Evolutionary conservation across 108 stramenopile species (phyloP).

Genomic region (Heterococcus sp.): DNA sequence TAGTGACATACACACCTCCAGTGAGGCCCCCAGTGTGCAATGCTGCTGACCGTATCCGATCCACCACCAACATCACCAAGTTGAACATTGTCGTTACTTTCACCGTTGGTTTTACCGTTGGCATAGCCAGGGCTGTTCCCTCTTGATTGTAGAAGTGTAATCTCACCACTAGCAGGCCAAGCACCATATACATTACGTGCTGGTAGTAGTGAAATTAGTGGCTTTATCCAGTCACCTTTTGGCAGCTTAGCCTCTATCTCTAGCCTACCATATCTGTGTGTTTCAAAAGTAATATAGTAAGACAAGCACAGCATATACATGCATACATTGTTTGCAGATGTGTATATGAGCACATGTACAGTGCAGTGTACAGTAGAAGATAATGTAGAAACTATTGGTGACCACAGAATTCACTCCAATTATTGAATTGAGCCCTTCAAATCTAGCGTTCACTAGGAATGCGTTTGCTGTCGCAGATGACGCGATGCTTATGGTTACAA

Average conservation of each 20-base stretch:
- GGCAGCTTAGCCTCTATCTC: slow-evolving; percentile 37
- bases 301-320: too few species aligned
- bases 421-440: too few species aligned
- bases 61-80: neutral
- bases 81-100: too few species aligned
- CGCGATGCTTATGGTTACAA: too few species aligned
- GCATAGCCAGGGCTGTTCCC: slow-evolving; percentile 44
- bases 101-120: neutral
- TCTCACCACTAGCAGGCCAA: slow-evolving; percentile 58
- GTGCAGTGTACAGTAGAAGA: too few species aligned
- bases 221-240: slow-evolving; percentile 30
- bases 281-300: too few species aligned
- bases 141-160: slow-evolving; percentile 62
- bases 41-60: neutral
- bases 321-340: too few species aligned
- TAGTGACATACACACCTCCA: neutral
- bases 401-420: too few species aligned
- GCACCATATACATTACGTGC: slow-evolving; percentile 44
- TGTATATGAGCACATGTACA: too few species aligned
- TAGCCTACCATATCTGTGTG: slow-evolving; percentile 5
- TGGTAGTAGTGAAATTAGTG: slow-evolving; percentile 64
- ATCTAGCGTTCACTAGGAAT: too few species aligned
- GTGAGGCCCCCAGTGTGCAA: neutral
- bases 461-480: too few species aligned
- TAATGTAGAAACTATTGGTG: too few species aligned